A percentile compares a stretch with the other conserved stretches of the same genome.
phyloP scores from a whole-genome alignment of 768 basidiomycete genomes.

The Crassisporium funariophilum region DNA sequence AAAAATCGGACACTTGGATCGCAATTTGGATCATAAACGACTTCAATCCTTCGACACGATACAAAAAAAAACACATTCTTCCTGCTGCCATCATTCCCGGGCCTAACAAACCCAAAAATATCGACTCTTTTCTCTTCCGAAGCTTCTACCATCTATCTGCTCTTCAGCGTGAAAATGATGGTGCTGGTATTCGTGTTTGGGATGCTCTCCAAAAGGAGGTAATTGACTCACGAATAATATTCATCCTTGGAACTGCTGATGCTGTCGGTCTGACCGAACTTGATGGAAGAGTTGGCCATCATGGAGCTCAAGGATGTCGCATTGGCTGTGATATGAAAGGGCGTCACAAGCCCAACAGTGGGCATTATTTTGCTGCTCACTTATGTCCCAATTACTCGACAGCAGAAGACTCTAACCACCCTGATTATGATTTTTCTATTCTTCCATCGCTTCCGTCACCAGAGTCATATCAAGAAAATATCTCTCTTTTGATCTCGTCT shows the following conservation, averaged over 20 bases:
- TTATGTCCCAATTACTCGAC: no score
- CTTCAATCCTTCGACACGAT: constrained; percentile 29
- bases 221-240: constrained; percentile 7
- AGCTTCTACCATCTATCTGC: constrained; percentile 35
- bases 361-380: constrained; percentile 28
- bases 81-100: constrained; percentile 33
- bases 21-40: constrained; percentile 41
- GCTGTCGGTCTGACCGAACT: constrained; percentile 17
- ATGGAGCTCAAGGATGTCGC: constrained; percentile 35
- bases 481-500: no score
- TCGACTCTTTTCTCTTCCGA: constrained; percentile 36
- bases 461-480: no score
- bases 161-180: constrained; percentile 22
- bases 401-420: no score
- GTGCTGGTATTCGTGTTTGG: constrained; percentile 33
- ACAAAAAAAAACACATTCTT: constrained; percentile 33
- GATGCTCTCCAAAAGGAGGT: constrained; percentile 20
- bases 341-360: constrained; percentile 21
- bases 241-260: constrained; percentile 28
- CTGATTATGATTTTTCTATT: no score
- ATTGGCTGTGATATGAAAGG: constrained; percentile 32
- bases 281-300: constrained; percentile 33
- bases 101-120: constrained; percentile 34
- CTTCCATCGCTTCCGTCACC: no score
- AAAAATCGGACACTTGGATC: constrained; percentile 34